These are phyloP conservation scores for Mortierella sp. DNA, from an alignment of 371 early-diverging fungal species.

Conservation along the genomic window DNA sequence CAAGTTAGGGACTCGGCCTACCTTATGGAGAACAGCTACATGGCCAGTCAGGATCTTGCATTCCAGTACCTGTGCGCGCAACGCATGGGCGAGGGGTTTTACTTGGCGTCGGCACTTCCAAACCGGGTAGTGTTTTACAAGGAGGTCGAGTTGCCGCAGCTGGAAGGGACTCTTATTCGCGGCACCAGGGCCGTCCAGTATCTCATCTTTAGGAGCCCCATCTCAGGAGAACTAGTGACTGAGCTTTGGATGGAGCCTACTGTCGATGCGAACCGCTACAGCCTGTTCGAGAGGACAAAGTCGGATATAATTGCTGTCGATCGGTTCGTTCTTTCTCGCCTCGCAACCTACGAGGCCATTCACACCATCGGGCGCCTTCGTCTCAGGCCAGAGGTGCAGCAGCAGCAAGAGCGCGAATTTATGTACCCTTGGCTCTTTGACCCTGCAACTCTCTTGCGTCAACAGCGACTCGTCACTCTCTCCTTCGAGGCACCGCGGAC, in stretches of 20 bases:
- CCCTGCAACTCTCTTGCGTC: slow-evolving; percentile 53
- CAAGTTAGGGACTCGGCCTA: slow-evolving; percentile 63
- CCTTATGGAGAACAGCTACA: slow-evolving; percentile 59
- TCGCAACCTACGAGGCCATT: slow-evolving; percentile 83
- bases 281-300: slow-evolving; percentile 60
- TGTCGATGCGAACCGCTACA: slow-evolving; percentile 35
- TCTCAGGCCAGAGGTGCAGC: slow-evolving; percentile 37
- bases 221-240: slow-evolving; percentile 68
- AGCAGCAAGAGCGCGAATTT: slow-evolving; percentile 34
- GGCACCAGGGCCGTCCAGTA: slow-evolving; percentile 71
- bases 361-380: slow-evolving; percentile 67
- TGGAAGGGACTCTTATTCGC: slow-evolving; percentile 32
- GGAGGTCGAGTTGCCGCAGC: slow-evolving; percentile 59
- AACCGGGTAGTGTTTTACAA: slow-evolving; percentile 75
- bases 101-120: slow-evolving; percentile 65
- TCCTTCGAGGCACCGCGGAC: slow-evolving; percentile 44
- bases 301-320: slow-evolving; percentile 69
- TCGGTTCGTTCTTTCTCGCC: slow-evolving; percentile 66
- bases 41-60: slow-evolving; percentile 76
- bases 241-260: slow-evolving; percentile 85
- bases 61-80: slow-evolving; percentile 74
- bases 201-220: slow-evolving; percentile 71
- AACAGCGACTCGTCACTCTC: slow-evolving; percentile 52
- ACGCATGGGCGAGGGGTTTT: slow-evolving; percentile 74
- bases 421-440: slow-evolving; percentile 59